phyloP scores from a whole-genome alignment of 495 filamentous ascomycete species.

The Xylaria cubensis region DNA sequence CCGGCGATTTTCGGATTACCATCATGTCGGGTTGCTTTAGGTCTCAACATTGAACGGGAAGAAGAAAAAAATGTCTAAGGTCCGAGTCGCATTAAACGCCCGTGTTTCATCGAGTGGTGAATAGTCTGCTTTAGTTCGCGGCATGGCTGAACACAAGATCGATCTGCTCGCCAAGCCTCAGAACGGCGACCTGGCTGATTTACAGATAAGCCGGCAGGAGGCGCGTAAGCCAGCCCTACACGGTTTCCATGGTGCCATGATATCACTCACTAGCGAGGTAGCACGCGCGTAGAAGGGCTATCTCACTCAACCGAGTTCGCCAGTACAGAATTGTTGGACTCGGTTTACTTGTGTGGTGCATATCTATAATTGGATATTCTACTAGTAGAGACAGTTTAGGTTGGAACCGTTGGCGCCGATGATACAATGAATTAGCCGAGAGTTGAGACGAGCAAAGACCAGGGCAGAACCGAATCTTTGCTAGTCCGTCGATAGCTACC shows the following conservation, averaged over 20 bases:
- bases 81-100: neutral
- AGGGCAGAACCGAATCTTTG: slow-evolving; percentile 17
- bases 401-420: slow-evolving; percentile 22
- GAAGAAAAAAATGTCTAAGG: slow-evolving; percentile 7
- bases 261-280: slow-evolving; percentile 11
- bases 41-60: neutral
- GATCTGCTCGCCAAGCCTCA: slow-evolving; percentile 16
- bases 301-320: neutral
- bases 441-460: slow-evolving; percentile 8
- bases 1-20: slow-evolving; percentile 6
- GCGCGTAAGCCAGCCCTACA: slow-evolving; percentile 15
- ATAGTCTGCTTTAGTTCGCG: neutral
- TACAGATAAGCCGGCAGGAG: slow-evolving; percentile 11
- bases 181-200: slow-evolving; percentile 14
- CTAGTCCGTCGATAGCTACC: neutral
- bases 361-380: slow-evolving; percentile 12
- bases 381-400: neutral
- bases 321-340: neutral
- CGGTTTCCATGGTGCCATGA: neutral
- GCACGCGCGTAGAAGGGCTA: slow-evolving; percentile 20
- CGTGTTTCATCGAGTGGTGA: slow-evolving; percentile 11
- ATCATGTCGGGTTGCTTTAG: neutral
- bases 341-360: neutral
- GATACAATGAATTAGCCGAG: slow-evolving; percentile 19
- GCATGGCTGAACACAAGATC: neutral